Percentiles rank a stretch among this genome's conserved stretches.
phyloP scores from a whole-genome alignment of 1,284 basidiomycete genomes.

The Pseudozyma pruni region DNA sequence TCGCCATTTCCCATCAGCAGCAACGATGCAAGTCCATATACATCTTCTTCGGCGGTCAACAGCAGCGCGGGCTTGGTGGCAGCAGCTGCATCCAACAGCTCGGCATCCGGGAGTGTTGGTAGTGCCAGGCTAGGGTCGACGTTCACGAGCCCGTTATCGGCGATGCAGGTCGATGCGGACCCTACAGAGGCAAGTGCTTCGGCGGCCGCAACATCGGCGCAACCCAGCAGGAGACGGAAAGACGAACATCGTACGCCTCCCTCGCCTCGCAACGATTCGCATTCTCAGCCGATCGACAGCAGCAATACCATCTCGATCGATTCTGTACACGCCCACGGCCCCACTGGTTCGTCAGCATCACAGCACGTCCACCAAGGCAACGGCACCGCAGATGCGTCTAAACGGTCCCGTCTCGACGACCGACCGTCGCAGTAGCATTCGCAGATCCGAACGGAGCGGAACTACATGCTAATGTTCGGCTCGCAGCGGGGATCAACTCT shows the following conservation, averaged over 20 bases:
- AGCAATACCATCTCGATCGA: not conserved
- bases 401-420: slow-evolving; percentile 10
- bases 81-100: not conserved
- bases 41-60: slow-evolving; percentile 5
- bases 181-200: not conserved
- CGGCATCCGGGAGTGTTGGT: not conserved
- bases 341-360: not conserved
- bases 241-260: slow-evolving; percentile 32
- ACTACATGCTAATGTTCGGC: no score
- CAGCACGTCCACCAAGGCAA: not conserved
- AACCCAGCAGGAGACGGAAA: slow-evolving; percentile 13
- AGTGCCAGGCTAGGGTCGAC: not conserved
- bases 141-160: slow-evolving; percentile 3
- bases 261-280: slow-evolving; percentile 7
- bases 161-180: slow-evolving; percentile 28
- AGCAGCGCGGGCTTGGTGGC: not conserved
- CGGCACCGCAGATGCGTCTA: slow-evolving; percentile 1
- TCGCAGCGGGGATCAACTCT: no score
- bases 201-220: not conserved
- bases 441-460: no score
- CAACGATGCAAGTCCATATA: slow-evolving; percentile 15
- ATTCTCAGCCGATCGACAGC: not conserved
- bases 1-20: slow-evolving; percentile 31
- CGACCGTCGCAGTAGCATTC: not conserved
- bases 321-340: not conserved